Evolutionary conservation across 2,329 filamentous ascomycete genomes (phyloP).

Genomic region (Akanthomyces lecanii): DNA sequence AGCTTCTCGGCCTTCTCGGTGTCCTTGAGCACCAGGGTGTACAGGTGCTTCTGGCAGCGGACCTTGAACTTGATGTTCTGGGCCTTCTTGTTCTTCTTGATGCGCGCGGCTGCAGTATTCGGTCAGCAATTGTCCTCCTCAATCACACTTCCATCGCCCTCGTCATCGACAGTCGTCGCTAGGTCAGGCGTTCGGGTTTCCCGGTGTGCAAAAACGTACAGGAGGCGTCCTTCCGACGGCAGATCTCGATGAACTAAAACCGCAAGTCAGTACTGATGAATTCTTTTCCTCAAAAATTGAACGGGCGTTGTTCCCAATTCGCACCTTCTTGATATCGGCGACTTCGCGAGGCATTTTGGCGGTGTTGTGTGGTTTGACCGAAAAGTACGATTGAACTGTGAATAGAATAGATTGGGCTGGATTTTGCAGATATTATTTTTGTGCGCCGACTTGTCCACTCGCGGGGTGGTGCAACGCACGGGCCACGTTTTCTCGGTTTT

Average conservation of each 20-base stretch:
- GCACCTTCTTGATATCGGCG: constrained; percentile 89
- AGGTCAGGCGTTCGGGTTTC: neutral
- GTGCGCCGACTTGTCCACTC: constrained; percentile 26
- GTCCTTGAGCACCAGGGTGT: constrained; percentile 98
- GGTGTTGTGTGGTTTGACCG: constrained; percentile 57
- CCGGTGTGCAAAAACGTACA: constrained; percentile 62
- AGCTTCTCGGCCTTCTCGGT: constrained; percentile 99
- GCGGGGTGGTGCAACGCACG: constrained; percentile 26
- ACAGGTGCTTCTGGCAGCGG: constrained; percentile 92
- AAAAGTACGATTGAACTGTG: constrained; percentile 26
- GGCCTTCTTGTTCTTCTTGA: constrained; percentile 92
- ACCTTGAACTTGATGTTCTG: constrained; percentile 99
- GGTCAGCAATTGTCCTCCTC: constrained; percentile 6
- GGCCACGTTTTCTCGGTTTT: constrained; percentile 20
- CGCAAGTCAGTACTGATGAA: constrained; percentile 26
- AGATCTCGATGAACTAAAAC: constrained; percentile 96
- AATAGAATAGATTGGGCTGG: constrained; percentile 27
- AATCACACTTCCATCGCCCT: neutral
- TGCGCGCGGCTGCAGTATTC: constrained; percentile 65
- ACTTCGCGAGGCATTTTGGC: constrained; percentile 97
- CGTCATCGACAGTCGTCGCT: neutral
- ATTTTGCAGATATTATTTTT: constrained; percentile 32
- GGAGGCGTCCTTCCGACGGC: constrained; percentile 97
- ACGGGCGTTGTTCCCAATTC: constrained; percentile 19
- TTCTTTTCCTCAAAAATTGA: neutral